phyloP scores from a whole-genome alignment of 345 rosid species.

The Eucalyptus urophylla region DNA sequence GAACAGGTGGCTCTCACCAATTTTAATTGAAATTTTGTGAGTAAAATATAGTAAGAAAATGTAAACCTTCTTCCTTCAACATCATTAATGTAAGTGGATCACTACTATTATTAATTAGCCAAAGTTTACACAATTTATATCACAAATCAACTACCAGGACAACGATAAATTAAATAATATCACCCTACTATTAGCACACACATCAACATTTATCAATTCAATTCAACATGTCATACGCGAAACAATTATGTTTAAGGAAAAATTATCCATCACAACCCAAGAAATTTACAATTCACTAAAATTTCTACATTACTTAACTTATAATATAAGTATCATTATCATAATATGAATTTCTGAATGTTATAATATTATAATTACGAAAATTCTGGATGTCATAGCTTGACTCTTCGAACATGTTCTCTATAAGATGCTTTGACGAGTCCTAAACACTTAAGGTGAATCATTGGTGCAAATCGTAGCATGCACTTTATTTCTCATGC shows the following conservation, averaged over 20 bases:
- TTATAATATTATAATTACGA: no score
- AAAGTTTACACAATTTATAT: no score
- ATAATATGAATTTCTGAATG: no score
- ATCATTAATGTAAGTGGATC: not conserved
- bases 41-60: not conserved
- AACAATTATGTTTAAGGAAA: no score
- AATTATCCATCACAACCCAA: no score
- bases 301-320: no score
- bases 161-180: no score
- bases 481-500: not conserved
- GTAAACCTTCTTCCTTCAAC: not conserved
- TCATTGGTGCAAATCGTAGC: not conserved
- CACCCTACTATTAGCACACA: not conserved
- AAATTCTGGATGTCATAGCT: not conserved
- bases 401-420: not conserved
- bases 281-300: no score
- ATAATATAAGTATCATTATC: no score
- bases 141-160: not conserved
- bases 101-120: no score
- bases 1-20: no score
- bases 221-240: no score
- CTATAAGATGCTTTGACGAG: not conserved
- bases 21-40: not conserved
- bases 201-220: not conserved
- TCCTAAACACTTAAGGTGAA: not conserved